Base-by-base conservation (phyloP, 148 eudicot species). In the Heliosperma pusillum region DNA sequence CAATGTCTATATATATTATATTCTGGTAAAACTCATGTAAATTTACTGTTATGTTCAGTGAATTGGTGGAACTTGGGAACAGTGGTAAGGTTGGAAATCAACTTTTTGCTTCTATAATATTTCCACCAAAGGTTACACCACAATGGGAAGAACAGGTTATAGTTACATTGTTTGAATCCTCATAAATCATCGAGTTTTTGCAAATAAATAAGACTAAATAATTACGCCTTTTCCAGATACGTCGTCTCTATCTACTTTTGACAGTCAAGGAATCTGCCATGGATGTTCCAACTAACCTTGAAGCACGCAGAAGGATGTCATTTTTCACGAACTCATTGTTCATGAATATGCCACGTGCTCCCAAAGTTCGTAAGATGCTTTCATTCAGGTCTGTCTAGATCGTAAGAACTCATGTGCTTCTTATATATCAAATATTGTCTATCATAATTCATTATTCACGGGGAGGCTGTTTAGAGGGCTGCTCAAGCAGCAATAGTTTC, bases 141-240 rank as follows among this genome's bases (percentile, higher is more conserved):
- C 96, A 90, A 45, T 92, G 96, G 97, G 98, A 95, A 86, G 97
- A 95, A 64, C 93, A 95, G 93, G 97, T 91, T 42, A 73, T 22
- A 72, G 24, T 56, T 36, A 21, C 5, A 63, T 47, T n/a, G 66
- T 44, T 47, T 21, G 22, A 3, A 70, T 22, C 53, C 74, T 10
- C 50, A 12, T 64, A 76, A 61, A 24, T 12, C n/a, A 24, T 50
- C 27, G 12, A 36, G 44, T 70, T 7, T 20, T 63, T 29, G 44
- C 78, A 75, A 74, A 68, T 58, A 53, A 53, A 67, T 52, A 36
- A 68, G 71, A 55, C 58, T 67, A 22, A 78, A 71, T 5, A 27
- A 27, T 50, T 42, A 66, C 64, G 44, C 33, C 71, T 22, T 77
- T 70, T 82, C 75, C 77, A 91, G 96, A 86, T 91, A 75, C 86